phyloP scores from a whole-genome alignment of 2,329 filamentous ascomycete species.

The Aspergillus fumigatus region DNA sequence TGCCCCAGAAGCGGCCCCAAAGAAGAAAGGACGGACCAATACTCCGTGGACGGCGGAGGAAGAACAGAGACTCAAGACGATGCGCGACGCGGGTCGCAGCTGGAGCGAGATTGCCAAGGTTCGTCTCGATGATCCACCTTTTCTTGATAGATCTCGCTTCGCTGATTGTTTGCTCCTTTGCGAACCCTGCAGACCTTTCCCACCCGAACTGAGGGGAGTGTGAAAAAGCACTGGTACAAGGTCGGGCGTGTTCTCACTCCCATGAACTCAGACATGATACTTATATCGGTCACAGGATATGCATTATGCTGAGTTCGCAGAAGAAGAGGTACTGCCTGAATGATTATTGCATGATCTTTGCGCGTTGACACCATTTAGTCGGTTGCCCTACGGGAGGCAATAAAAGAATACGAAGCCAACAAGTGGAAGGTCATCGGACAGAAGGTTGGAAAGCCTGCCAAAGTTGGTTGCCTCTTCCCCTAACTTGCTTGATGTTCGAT shows the following conservation, averaged over 20 bases:
- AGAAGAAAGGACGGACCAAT: conserved; percentile 95
- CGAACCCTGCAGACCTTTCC: conserved; percentile 68
- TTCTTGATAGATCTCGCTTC: not conserved
- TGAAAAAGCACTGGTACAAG: conserved; percentile 99
- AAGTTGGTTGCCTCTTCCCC: conserved; percentile 51
- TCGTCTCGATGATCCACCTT: conserved; percentile 19
- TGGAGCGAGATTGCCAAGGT: conserved; percentile 99
- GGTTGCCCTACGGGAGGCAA: conserved; percentile 70
- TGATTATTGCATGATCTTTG: not conserved
- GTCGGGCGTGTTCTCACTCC: conserved; percentile 43
- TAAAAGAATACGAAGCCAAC: conserved; percentile 97
- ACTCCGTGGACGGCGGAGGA: conserved; percentile 97
- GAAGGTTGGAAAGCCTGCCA: conserved; percentile 96
- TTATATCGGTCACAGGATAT: conserved; percentile 65
- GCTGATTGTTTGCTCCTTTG: conserved; percentile 4
- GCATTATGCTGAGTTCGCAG: conserved; percentile 98
- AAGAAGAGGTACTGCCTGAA: conserved; percentile 62
- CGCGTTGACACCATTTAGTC: conserved; percentile 27
- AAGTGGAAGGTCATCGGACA: conserved; percentile 98
- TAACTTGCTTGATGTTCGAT: conserved; percentile 12
- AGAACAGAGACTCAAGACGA: conserved; percentile 84
- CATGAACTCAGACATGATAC: not conserved
- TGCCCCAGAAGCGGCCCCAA: conserved; percentile 30
- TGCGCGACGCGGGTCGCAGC: conserved; percentile 87
- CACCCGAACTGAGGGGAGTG: conserved; percentile 87